Evolutionary conservation across 2,329 filamentous ascomycete species (phyloP), one percentile per base, ranked within the genome.

Genomic region (Nakataea oryzae): DNA sequence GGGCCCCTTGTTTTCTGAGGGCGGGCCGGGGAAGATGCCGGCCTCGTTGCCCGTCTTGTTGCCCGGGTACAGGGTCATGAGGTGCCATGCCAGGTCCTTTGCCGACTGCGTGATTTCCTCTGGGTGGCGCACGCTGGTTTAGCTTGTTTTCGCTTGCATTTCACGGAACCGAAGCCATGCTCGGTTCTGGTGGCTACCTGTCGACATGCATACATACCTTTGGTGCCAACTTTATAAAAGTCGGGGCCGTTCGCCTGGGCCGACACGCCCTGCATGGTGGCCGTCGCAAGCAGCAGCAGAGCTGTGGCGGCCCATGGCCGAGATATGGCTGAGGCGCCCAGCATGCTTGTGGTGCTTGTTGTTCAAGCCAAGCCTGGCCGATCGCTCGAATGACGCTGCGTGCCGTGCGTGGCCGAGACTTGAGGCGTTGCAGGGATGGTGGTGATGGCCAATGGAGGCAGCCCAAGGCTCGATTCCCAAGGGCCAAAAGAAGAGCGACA

Each of bases 101-200:
- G 54, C 24, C 24, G 54, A 56, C 27, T 56, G 71, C 67, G 79
- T 78, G 47, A 84, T 76, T 63, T 81, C 74, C 54, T 79, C 73
- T 1, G 77, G 74, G 61, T 74, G 71, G 67, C 83, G 81, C 54
- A 79, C 74, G 14, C 76, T 82, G 73, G 85, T 85, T 83, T 82
- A 86, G 41, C 41, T 21, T 21, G 17, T n/a, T 47, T 47, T 14
- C 86, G 74, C 74, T 87, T 87, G 65, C 79, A 4, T 56, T n/a
- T n/a, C n/a, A n/a, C n/a, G n/a, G 24, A 4, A 4, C 54, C 5
- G 24, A 24, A 3, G 6, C 5, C 7, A 21, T 3, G 24, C n/a
- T n/a, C 12, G 14, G 54, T 12, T 4, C n/a, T 55, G 24, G 13
- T 27, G 54, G 24, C 26, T 27, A 27, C n/a, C 3, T 55, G 4